Evolutionary conservation across 768 basidiomycete species (phyloP).

Genomic region (Collybia mongolica): DNA sequence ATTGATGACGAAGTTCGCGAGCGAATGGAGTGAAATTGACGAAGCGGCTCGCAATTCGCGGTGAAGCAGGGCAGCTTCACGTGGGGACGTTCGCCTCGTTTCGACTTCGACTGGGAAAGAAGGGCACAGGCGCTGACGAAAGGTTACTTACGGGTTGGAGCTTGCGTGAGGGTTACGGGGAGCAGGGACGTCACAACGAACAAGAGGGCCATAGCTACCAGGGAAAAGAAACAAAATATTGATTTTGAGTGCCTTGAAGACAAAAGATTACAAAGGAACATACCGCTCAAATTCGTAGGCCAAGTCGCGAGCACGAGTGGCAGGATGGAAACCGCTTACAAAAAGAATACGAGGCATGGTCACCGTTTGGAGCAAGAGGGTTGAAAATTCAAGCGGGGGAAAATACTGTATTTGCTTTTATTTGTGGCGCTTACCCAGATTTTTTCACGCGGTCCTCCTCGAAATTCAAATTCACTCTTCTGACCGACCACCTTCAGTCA

Average conservation of each 20-base stretch:
- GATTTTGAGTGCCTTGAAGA: background rate
- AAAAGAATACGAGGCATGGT: constrained; percentile 82
- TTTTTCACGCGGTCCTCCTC: constrained; percentile 8
- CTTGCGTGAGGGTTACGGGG: constrained; percentile 74
- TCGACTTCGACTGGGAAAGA: constrained; percentile 21
- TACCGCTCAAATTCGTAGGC: constrained; percentile 89
- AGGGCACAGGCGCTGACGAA: constrained; percentile 18
- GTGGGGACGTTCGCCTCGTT: constrained; percentile 29
- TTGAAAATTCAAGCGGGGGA: constrained; percentile 18
- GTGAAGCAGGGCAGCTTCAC: constrained; percentile 23
- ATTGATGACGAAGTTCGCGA: constrained; percentile 15
- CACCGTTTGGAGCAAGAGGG: constrained; percentile 18
- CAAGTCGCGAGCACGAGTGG: constrained; percentile 81
- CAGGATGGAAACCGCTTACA: constrained; percentile 81
- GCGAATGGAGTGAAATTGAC: constrained; percentile 22
- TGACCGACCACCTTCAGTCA: background rate
- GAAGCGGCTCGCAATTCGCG: constrained; percentile 16
- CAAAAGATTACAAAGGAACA: constrained; percentile 1
- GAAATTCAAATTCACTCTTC: constrained; percentile 17
- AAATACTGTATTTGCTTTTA: constrained; percentile 16
- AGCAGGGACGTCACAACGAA: constrained; percentile 89
- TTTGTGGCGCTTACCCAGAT: constrained; percentile 33
- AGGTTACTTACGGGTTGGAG: constrained; percentile 77
- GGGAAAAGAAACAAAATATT: constrained; percentile 1
- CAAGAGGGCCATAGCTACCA: constrained; percentile 72